Evolutionary conservation across 225 moss, liverwort and hornwort species (phyloP).

Genomic region (Antitrichia curtipendula): DNA sequence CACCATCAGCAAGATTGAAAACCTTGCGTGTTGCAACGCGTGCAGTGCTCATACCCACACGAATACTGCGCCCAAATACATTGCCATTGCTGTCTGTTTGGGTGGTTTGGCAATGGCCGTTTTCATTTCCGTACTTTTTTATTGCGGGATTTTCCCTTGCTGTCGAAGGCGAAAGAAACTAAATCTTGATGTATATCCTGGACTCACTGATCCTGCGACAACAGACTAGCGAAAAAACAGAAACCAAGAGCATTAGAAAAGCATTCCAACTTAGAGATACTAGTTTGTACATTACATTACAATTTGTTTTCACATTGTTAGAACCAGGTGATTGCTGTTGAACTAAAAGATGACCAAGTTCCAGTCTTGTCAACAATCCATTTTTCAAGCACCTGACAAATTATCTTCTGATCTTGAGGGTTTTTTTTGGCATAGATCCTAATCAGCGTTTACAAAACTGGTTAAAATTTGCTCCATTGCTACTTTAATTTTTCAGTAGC

Average conservation of each 20-base stretch:
- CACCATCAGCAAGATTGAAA: background rate
- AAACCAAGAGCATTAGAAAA: background rate
- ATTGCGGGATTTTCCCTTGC: background rate
- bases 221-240: no score
- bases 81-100: background rate
- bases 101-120: background rate
- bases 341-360: background rate
- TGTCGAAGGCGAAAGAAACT: no score
- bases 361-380: background rate
- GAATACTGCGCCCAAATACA: background rate
- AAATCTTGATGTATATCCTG: background rate
- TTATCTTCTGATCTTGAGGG: no score
- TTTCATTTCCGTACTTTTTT: background rate
- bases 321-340: background rate
- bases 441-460: no score
- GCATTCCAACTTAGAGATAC: background rate
- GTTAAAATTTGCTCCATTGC: no score
- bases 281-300: background rate
- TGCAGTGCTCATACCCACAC: background rate
- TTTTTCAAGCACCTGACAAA: background rate
- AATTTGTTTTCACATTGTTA: background rate
- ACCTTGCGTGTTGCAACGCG: background rate
- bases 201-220: background rate
- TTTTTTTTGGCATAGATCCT: no score
- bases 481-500: no score